These are phyloP conservation scores for Leccinum pallidistipes DNA, from an alignment of 1,284 basidiomycete genomes.

Conservation along the genomic window DNA sequence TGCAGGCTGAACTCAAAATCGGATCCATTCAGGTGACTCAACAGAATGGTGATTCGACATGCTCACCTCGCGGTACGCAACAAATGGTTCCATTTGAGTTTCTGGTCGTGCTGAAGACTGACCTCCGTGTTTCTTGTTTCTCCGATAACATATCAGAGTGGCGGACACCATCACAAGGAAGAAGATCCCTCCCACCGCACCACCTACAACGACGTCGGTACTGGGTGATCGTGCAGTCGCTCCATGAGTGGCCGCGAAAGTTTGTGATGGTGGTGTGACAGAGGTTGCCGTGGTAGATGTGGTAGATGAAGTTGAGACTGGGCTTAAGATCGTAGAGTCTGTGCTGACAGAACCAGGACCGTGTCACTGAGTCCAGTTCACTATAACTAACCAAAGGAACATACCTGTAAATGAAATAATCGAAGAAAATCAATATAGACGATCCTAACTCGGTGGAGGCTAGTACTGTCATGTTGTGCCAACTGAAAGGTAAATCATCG, in stretches of 20 bases:
- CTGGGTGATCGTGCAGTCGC: neutral
- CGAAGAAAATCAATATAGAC: conserved; percentile 15
- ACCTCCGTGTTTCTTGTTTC: neutral
- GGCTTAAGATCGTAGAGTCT: neutral
- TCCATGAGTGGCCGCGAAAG: neutral
- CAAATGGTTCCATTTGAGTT: neutral
- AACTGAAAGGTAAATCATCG: neutral
- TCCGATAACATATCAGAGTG: conserved; percentile 2
- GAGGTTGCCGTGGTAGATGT: neutral
- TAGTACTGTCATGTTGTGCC: conserved; percentile 13
- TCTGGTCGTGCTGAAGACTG: neutral
- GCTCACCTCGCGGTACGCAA: neutral
- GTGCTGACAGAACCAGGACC: neutral
- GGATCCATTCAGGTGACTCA: neutral
- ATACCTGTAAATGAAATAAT: conserved; percentile 19
- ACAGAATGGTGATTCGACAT: neutral
- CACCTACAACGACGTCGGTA: conserved; percentile 9
- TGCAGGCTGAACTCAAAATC: neutral
- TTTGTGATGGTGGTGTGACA: neutral
- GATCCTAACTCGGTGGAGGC: neutral
- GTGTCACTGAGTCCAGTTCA: neutral
- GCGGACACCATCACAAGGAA: neutral
- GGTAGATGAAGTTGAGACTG: neutral
- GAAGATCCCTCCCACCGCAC: conserved; percentile 3
- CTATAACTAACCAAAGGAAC: neutral